Base-by-base conservation (phyloP, 2,329 filamentous ascomycete genomes). In the Bipolaris sorokiniana region DNA sequence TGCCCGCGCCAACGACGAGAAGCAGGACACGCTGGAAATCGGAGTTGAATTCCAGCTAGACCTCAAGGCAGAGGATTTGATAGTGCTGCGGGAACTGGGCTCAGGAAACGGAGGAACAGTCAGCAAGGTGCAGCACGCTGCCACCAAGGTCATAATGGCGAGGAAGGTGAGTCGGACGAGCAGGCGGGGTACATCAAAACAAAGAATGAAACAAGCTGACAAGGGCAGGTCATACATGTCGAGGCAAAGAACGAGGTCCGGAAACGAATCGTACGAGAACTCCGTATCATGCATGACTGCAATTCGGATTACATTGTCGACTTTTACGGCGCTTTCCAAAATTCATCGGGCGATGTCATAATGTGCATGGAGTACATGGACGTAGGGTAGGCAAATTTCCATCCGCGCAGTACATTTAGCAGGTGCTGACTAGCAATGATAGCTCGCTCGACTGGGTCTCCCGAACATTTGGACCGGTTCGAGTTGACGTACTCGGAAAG, bases 351-450 rank as follows among this genome's bases (percentile, higher is more conserved):
- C 74, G 95, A 99, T 80, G 96, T 99, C 57, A 96, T 98, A 68
- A 94, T 99, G 89, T 99, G 95, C 78, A 99, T 99, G 95, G 95
- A 99, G 77, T 98, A 99, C 76, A 97, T 97, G 92, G 95, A 99
- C 78, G 92, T 94, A 75, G 95, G 95, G 95, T 98, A 84, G 78
- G 91, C 81, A 7, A 42, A 41, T 44, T 42, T 53, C 34, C 10
- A 36, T 45, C n/a, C 50, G 55, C 22, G 18, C 28, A 16, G 26
- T 23, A 26, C 26, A 7, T 9, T 6, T 38, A n/a, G 41, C 20
- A 54, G 31, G 10, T 44, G 42, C 68, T 71, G 50, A 71, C 60
- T 37, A 28, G 7, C 11, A 23, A 11, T 42, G 48, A 62, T 75
- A 97, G 95, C 49, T 90, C 95, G 26, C 87, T 99, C 48, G 95